These are phyloP conservation scores for Dillenia suffruticosa DNA, from an alignment of 164 flowering plant genomes.

Conservation along the genomic window DNA sequence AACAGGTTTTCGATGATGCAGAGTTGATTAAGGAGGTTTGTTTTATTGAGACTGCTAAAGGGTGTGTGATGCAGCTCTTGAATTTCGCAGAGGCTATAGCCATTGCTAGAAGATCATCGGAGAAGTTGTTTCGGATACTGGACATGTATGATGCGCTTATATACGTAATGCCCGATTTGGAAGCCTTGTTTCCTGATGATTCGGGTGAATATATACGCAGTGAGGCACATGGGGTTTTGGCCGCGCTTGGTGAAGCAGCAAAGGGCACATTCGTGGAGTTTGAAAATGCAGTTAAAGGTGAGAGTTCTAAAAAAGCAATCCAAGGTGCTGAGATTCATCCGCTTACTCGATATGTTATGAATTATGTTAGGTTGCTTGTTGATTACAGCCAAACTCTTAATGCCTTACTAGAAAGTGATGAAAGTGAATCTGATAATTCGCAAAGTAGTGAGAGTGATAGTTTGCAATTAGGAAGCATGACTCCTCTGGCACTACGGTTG, in stretches of 20 bases:
- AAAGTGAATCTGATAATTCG: constrained; percentile 8
- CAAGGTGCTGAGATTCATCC: constrained; percentile 73
- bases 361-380: constrained; percentile 64
- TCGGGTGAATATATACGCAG: constrained; percentile 35
- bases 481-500: constrained; percentile 47
- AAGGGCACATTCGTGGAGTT: constrained; percentile 72
- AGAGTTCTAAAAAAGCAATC: constrained; percentile 53
- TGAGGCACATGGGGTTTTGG: constrained; percentile 58
- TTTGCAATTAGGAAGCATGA: constrained; percentile 16
- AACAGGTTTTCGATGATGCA: constrained; percentile 52
- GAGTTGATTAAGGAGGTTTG: constrained; percentile 48
- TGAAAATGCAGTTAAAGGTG: constrained; percentile 62
- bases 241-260: constrained; percentile 59
- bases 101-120: constrained; percentile 53
- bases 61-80: constrained; percentile 70
- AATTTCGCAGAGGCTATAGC: constrained; percentile 78
- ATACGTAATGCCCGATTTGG: constrained; percentile 40
- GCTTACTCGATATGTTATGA: constrained; percentile 81
- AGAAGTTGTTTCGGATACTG: constrained; percentile 63
- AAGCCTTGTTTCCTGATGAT: constrained; percentile 42
- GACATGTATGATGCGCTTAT: constrained; percentile 79
- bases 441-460: constrained; percentile 23
- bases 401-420: constrained; percentile 32
- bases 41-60: constrained; percentile 67
- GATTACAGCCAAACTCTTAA: constrained; percentile 69